Evolutionary conservation across 192 early-diverging fungal species (phyloP).

Genomic region (Phycomyces nitens): DNA sequence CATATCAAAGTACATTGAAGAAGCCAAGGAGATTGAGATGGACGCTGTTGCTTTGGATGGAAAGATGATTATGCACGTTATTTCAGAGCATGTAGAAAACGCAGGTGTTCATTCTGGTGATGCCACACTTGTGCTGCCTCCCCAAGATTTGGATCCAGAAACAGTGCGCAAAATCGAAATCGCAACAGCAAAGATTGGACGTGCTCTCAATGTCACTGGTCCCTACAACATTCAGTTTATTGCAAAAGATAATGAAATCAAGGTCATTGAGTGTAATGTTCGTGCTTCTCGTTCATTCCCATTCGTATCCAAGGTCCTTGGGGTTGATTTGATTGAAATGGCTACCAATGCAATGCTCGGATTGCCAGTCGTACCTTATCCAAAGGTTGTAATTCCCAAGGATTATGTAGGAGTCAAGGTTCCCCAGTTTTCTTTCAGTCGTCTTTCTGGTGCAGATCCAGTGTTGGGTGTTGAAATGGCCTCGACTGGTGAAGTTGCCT

Average conservation of each 20-base stretch:
- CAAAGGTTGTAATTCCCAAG: constrained; percentile 62
- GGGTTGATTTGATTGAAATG: constrained; percentile 94
- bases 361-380: constrained; percentile 77
- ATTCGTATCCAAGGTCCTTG: constrained; percentile 95
- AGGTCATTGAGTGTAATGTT: constrained; percentile 99
- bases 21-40: constrained; percentile 98
- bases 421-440: constrained; percentile 96
- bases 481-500: constrained; percentile 98
- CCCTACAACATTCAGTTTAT: constrained; percentile 99
- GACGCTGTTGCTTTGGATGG: constrained; percentile 96
- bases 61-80: constrained; percentile 88
- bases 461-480: constrained; percentile 99
- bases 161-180: constrained; percentile 91
- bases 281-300: constrained; percentile 96
- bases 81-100: constrained; percentile 99
- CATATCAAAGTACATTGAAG: constrained; percentile 97
- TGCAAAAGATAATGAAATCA: constrained; percentile 99
- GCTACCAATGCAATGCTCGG: constrained; percentile 93
- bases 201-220: constrained; percentile 94
- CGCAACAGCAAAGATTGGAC: constrained; percentile 88
- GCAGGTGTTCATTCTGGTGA: constrained; percentile 99
- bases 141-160: constrained; percentile 92
- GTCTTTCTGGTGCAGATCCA: constrained; percentile 94
- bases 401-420: constrained; percentile 95
- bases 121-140: constrained; percentile 92